Percentiles rank a stretch among this genome's conserved stretches.
These are phyloP conservation scores for Pisolithus marmoratus DNA, from an alignment of 768 basidiomycete species.

Conservation along the genomic window DNA sequence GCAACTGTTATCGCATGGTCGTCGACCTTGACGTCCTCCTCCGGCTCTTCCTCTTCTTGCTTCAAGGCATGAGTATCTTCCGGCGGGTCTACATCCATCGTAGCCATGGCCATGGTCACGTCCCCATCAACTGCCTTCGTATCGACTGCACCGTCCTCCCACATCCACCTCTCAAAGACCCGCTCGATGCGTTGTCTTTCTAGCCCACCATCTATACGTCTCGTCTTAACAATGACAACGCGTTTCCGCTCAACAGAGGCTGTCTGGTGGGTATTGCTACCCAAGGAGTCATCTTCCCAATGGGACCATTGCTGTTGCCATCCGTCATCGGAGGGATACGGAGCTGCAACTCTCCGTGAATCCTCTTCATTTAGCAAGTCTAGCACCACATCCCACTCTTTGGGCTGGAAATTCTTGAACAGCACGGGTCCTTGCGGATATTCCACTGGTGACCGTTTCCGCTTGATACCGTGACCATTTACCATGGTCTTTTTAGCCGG, in stretches of 20 bases:
- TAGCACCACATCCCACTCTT: constrained; percentile 53
- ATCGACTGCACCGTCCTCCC: constrained; percentile 28
- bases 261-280: constrained; percentile 20
- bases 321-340: constrained; percentile 34
- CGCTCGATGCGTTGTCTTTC: constrained; percentile 73
- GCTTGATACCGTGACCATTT: constrained; percentile 34
- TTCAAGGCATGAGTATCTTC: constrained; percentile 2
- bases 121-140: constrained; percentile 19
- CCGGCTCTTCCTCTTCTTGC: constrained; percentile 6
- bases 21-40: not conserved
- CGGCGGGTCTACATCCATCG: constrained; percentile 4
- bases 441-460: constrained; percentile 30
- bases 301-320: constrained; percentile 45
- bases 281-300: constrained; percentile 19
- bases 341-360: constrained; percentile 32
- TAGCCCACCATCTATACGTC: constrained; percentile 48
- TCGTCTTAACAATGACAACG: constrained; percentile 52
- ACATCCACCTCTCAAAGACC: constrained; percentile 61
- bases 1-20: constrained; percentile 14
- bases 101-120: constrained; percentile 26
- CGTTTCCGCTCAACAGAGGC: constrained; percentile 40
- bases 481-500: constrained; percentile 20
- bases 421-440: constrained; percentile 14
- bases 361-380: constrained; percentile 40
- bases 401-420: constrained; percentile 68